These are phyloP conservation scores for Aspergillus carbonarius DNA, from an alignment of 2,329 filamentous ascomycete genomes.

Conservation along the genomic window DNA sequence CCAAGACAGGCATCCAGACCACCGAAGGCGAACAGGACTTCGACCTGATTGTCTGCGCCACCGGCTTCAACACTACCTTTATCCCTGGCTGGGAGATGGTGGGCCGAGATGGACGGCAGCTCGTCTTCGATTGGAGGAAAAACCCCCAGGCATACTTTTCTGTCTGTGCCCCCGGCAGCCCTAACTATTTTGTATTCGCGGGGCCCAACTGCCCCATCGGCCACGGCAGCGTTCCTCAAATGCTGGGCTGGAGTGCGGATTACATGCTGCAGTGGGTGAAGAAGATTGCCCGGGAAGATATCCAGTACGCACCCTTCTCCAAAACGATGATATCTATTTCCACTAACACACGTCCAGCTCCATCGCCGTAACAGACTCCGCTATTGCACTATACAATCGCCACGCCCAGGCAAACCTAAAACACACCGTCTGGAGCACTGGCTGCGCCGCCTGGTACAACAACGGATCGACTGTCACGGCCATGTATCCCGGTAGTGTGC, in stretches of 20 bases:
- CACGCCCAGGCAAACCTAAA: constrained; percentile 24
- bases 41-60: constrained; percentile 40
- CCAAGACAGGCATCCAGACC: constrained; percentile 20
- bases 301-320: constrained; percentile 8
- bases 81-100: constrained; percentile 36
- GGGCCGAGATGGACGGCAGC: constrained; percentile 24
- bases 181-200: constrained; percentile 32
- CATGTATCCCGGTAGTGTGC: constrained; percentile 25
- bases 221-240: constrained; percentile 23
- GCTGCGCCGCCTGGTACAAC: constrained; percentile 29
- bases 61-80: constrained; percentile 43
- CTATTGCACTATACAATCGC: constrained; percentile 21
- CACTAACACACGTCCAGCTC: constrained; percentile 8
- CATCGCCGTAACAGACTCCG: constrained; percentile 15
- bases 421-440: constrained; percentile 26
- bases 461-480: constrained; percentile 21
- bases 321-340: background rate
- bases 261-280: constrained; percentile 29
- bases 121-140: constrained; percentile 24
- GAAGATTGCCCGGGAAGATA: constrained; percentile 25
- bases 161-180: constrained; percentile 19
- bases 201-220: constrained; percentile 24
- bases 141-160: constrained; percentile 26
- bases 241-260: constrained; percentile 17
- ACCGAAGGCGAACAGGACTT: constrained; percentile 22